Conservation (phyloP, 805 yeast genomes). For the Citeromyces nyonsensis region DNA sequence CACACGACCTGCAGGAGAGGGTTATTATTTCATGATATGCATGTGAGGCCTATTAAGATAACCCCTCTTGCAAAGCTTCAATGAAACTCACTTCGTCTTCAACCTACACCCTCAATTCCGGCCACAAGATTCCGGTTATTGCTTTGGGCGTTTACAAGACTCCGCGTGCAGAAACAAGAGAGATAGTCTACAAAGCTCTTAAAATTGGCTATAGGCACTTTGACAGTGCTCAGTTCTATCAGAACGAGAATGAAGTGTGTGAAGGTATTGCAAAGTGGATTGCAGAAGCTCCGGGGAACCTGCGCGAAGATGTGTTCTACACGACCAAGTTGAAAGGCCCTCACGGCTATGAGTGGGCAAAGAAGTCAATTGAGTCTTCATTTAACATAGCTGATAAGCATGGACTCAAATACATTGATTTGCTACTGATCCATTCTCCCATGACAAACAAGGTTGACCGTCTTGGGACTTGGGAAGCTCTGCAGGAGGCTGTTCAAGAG, state of each 20-base stretch:
- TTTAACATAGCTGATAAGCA: slow-evolving; percentile 17
- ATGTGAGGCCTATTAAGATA: no score
- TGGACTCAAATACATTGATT: slow-evolving; percentile 33
- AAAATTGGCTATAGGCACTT: slow-evolving; percentile 52
- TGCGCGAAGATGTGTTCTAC: slow-evolving; percentile 20
- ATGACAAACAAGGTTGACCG: slow-evolving; percentile 22
- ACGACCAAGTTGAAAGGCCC: slow-evolving; percentile 20
- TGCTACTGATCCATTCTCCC: slow-evolving; percentile 40
- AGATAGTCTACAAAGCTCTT: slow-evolving; percentile 38
- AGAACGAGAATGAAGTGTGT: slow-evolving; percentile 42
- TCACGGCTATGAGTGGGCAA: slow-evolving; percentile 21
- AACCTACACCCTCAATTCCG: slow-evolving; percentile 19
- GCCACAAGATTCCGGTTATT: slow-evolving; percentile 32
- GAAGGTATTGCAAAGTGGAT: slow-evolving; percentile 38
- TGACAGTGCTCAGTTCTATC: slow-evolving; percentile 48
- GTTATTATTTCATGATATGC: no score
- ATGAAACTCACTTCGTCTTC: neutral
- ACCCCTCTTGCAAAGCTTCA: no score
- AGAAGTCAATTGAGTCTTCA: slow-evolving; percentile 23
- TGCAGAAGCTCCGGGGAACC: slow-evolving; percentile 22
- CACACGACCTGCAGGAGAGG: no score
- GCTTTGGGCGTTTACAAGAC: slow-evolving; percentile 37
- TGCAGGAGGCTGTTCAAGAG: slow-evolving; percentile 35
- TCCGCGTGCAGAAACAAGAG: slow-evolving; percentile 17
- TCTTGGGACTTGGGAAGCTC: slow-evolving; percentile 34